Base-by-base conservation (phyloP, 495 filamentous ascomycete genomes). In the Aspergillus leporis region DNA sequence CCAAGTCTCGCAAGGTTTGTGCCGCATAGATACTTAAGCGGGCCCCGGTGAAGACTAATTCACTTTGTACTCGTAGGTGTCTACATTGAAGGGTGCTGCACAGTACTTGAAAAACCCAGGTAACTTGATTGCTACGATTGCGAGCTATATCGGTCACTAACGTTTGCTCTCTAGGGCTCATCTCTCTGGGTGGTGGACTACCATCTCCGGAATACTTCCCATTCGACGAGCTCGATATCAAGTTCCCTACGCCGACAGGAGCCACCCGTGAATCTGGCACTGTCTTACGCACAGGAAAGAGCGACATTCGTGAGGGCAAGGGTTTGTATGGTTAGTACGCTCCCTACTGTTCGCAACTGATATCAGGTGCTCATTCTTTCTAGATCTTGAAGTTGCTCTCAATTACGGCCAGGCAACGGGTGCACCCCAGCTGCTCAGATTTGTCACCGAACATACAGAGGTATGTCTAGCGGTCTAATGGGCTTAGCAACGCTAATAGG, bases 391-490 rank as follows among this genome's bases (percentile, higher is more conserved):
- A 55, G 89, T 93, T 61, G 85, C 89, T 30, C 82, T 95, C 66
- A 97, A 98, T 74, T 98, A 98, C 72, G 89, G 87, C 5, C 90
- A 96, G 71, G 87, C 91, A 16, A 84, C 84, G 14, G 94, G 94
- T 25, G 83, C 91, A 31, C 89, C 93, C 2, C 94, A 97, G 74
- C 69, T 98, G 64, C 77, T 95, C 32, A 83, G 94, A 36, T 98
- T 90, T 69, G 79, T 96, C 41, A 95, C 91, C 0, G 94, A 98
- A 75, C 94, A 98, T 72, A 95, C 92, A 0, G 94, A 94, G 69
- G 82, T 83, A 67, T 48, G 70, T 28, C 21, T 6, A 14, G 9
- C 18, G 22, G 14, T n/a, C 16, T 0, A 36, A 1, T 9, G 8
- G 16, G 0, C 23, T 18, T 43, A 13, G 40, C 6, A 18, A 28